phyloP scores from a whole-genome alignment of 352 stramenopile species.

The Phytophthora constricta region DNA sequence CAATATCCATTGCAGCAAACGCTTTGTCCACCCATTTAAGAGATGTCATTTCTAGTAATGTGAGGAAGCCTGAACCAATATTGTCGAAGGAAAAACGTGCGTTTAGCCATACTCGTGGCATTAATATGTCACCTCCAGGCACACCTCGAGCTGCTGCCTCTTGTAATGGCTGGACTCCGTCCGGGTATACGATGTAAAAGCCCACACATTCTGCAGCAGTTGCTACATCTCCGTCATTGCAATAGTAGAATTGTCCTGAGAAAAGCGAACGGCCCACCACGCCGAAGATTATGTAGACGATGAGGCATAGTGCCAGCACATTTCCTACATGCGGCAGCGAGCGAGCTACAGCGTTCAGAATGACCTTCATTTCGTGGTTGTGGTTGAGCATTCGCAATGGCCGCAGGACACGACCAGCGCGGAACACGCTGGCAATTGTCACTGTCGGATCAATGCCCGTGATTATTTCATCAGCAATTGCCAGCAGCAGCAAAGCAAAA shows the following conservation, averaged over 20 bases:
- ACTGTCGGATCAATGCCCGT: slow-evolving; percentile 48
- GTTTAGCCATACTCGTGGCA: slow-evolving; percentile 71
- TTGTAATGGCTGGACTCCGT: slow-evolving; percentile 57
- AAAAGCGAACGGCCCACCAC: slow-evolving; percentile 76
- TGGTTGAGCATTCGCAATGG: slow-evolving; percentile 79
- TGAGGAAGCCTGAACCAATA: slow-evolving; percentile 66
- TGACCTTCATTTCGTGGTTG: slow-evolving; percentile 81
- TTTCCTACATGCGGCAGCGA: slow-evolving; percentile 79
- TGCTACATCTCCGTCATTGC: slow-evolving; percentile 57
- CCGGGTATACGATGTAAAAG: slow-evolving; percentile 56
- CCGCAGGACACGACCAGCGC: slow-evolving; percentile 66
- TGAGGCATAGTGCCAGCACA: slow-evolving; percentile 70
- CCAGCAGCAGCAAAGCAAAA: slow-evolving; percentile 60
- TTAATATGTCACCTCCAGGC: slow-evolving; percentile 48
- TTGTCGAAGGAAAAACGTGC: slow-evolving; percentile 84
- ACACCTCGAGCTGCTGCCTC: slow-evolving; percentile 49
- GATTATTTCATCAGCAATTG: slow-evolving; percentile 65
- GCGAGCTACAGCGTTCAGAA: slow-evolving; percentile 70
- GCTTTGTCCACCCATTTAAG: slow-evolving; percentile 84
- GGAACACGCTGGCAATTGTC: slow-evolving; percentile 63
- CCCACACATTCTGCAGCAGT: slow-evolving; percentile 57
- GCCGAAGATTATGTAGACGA: slow-evolving; percentile 84
- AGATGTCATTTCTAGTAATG: slow-evolving; percentile 82
- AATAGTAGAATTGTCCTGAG: slow-evolving; percentile 68
- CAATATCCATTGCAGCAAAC: slow-evolving; percentile 81